A percentile compares a stretch with the other conserved stretches of the same genome.
phyloP scores from a whole-genome alignment of 2,329 filamentous ascomycete species.

The Xylaria sp. region DNA sequence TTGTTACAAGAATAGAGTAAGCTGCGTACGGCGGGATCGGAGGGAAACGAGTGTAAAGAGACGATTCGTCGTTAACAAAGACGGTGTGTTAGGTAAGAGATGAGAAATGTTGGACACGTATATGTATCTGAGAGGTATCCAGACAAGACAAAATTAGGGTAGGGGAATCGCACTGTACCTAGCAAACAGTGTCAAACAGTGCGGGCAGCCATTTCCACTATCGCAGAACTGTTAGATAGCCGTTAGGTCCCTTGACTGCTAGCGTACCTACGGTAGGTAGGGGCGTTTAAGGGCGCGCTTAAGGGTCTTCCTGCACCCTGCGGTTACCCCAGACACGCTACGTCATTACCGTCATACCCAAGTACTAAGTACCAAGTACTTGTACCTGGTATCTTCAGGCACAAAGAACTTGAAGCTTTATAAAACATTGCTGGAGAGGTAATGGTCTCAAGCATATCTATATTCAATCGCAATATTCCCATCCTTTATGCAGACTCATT shows the following conservation, averaged over 20 bases:
- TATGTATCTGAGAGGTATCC: background rate
- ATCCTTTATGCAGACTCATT: no score
- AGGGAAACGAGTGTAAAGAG: background rate
- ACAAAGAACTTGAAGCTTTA: no score
- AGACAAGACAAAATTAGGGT: no score
- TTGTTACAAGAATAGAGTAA: background rate
- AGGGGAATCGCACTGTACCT: background rate
- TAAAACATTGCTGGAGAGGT: no score
- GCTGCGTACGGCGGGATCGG: background rate
- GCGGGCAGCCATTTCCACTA: background rate
- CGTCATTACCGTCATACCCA: slow-evolving; percentile 26
- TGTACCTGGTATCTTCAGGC: no score
- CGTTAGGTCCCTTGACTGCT: background rate
- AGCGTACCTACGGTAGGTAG: background rate
- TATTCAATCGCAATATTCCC: no score
- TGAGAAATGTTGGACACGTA: slow-evolving; percentile 1
- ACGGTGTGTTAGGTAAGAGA: background rate
- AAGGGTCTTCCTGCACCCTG: slow-evolving; percentile 3
- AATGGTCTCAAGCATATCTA: no score
- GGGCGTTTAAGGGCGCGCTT: background rate
- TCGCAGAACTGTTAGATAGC: background rate
- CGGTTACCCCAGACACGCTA: slow-evolving; percentile 21
- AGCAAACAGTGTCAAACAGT: no score
- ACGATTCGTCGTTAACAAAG: background rate
- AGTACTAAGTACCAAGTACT: no score